Conservation (phyloP, 768 basidiomycete genomes). For the Hortiboletus flavorubellus region DNA sequence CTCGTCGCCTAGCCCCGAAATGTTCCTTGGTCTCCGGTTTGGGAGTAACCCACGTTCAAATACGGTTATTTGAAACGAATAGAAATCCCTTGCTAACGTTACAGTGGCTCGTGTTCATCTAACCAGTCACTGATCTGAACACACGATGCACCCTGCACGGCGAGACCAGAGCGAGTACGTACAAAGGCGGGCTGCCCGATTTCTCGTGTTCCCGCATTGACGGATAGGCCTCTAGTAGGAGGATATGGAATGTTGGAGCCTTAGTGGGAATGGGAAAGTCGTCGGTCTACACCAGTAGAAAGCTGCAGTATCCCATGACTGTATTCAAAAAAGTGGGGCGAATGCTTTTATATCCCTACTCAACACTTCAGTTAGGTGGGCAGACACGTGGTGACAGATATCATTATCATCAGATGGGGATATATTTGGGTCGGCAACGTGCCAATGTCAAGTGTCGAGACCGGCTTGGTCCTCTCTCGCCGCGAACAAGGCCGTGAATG, state of each 20-base stretch:
- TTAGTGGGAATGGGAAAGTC: constrained; percentile 6
- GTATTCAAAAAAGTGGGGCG: no score
- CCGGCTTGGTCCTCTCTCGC: not conserved
- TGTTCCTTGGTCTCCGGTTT: not conserved
- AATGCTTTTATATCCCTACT: no score
- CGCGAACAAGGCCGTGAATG: not conserved
- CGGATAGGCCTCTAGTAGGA: not conserved
- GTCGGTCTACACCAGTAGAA: not conserved
- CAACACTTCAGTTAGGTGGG: not conserved
- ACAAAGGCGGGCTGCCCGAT: not conserved
- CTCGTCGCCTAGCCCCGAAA: not conserved
- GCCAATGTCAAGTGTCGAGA: not conserved
- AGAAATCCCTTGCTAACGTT: not conserved
- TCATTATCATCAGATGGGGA: not conserved
- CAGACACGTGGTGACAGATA: not conserved
- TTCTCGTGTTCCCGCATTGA: not conserved
- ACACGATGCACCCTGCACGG: not conserved
- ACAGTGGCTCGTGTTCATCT: not conserved
- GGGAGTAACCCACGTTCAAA: not conserved
- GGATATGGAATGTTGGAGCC: constrained; percentile 6
- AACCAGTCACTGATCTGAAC: not conserved
- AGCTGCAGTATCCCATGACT: not conserved
- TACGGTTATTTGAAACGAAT: not conserved
- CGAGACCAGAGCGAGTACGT: constrained; percentile 7
- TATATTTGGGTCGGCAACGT: not conserved